Percentiles rank a stretch among this genome's conserved stretches.
These are phyloP conservation scores for Citrus maxima DNA, from an alignment of 345 rosid species.

Conservation along the genomic window DNA sequence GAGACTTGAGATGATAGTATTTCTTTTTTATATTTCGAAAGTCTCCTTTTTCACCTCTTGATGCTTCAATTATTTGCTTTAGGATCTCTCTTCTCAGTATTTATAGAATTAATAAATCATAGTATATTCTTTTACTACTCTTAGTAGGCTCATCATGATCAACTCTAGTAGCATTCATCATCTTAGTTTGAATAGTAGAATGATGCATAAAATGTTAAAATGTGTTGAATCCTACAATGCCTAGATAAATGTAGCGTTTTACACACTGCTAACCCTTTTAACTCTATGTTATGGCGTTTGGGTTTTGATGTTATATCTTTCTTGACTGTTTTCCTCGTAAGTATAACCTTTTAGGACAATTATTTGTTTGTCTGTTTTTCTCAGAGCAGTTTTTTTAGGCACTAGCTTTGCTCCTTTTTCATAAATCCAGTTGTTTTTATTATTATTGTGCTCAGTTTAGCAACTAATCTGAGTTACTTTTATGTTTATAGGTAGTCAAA, in stretches of 20 bases:
- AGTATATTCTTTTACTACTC: not conserved
- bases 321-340: not conserved
- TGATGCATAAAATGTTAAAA: not conserved
- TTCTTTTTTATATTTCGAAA: no score
- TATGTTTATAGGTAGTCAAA: slow-evolving; percentile 1
- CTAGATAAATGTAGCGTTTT: not conserved
- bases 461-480: not conserved
- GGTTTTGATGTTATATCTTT: not conserved
- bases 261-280: not conserved
- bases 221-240: not conserved
- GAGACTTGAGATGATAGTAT: no score
- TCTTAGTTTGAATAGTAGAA: not conserved
- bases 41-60: no score
- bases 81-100: not conserved
- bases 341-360: not conserved
- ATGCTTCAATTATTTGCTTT: not conserved
- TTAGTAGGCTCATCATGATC: not conserved
- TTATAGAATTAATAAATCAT: not conserved
- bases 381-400: not conserved
- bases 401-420: not conserved
- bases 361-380: not conserved
- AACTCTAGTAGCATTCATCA: not conserved
- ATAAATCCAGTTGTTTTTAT: no score
- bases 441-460: not conserved
- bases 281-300: not conserved